phyloP scores from a whole-genome alignment of 2,329 filamentous ascomycete genomes.

The Fonsecaea pedrosoi region DNA sequence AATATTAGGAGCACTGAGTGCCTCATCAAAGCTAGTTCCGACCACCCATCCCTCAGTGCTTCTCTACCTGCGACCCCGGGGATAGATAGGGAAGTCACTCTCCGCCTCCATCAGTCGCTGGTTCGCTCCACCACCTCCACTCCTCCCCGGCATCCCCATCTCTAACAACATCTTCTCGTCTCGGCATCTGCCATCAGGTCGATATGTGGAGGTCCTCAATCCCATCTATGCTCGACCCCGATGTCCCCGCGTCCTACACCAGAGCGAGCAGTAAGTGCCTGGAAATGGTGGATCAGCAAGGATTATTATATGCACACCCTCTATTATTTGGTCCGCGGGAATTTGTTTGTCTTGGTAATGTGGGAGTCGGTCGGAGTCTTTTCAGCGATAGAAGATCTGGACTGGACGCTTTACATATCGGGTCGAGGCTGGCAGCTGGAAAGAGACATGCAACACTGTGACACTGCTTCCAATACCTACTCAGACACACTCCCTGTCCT shows the following conservation, averaged over 20 bases:
- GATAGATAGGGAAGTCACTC: slow-evolving; percentile 6
- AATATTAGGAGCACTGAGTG: no score
- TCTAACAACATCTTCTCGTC: background rate
- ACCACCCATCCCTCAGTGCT: no score
- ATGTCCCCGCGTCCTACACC: background rate
- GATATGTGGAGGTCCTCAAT: background rate
- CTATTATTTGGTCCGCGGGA: background rate
- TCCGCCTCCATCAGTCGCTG: background rate
- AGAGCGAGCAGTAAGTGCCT: background rate
- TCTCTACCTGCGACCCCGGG: background rate
- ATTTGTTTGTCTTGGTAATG: background rate
- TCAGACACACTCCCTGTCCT: background rate
- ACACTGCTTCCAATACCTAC: background rate
- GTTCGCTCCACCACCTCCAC: background rate
- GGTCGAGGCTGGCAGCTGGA: background rate
- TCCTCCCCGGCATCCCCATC: background rate
- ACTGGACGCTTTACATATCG: background rate
- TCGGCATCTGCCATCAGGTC: background rate
- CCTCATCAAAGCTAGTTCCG: no score
- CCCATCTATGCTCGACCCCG: background rate
- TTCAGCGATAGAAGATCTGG: background rate
- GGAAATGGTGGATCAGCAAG: background rate
- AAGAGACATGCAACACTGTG: background rate
- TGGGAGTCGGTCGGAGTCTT: background rate
- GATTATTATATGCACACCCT: background rate